Conservation (phyloP, 2,329 filamentous ascomycete genomes). For the Fusarium piperis region DNA sequence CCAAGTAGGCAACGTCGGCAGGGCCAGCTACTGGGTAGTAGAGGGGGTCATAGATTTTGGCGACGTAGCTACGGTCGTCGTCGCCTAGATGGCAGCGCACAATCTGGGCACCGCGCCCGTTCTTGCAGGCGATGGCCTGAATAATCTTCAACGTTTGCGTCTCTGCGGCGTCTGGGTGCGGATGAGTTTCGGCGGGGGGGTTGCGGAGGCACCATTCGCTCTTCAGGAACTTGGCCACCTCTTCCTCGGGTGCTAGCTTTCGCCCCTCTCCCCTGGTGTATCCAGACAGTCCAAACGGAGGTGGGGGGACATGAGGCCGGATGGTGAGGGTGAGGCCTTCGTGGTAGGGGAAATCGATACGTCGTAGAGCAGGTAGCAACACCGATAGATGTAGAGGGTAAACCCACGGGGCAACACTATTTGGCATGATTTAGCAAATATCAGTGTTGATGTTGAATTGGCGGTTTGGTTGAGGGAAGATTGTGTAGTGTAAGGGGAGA, state of each 20-base stretch:
- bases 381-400: background rate
- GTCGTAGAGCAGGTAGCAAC: background rate
- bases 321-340: background rate
- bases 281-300: background rate
- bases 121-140: background rate
- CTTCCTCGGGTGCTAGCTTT: background rate
- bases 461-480: too few species aligned
- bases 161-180: background rate
- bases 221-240: background rate
- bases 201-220: conserved; percentile 7
- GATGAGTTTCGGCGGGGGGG: background rate
- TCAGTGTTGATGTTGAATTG: too few species aligned
- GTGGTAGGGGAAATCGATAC: background rate
- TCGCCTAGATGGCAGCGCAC: conserved; percentile 4
- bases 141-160: background rate
- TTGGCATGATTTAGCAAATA: too few species aligned
- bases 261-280: background rate
- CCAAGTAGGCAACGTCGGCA: background rate
- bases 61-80: background rate
- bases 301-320: background rate
- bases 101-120: conserved; percentile 13
- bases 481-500: too few species aligned
- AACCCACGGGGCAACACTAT: too few species aligned
- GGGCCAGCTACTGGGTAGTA: background rate
- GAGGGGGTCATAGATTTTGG: conserved; percentile 22